Base-by-base conservation (phyloP, 106 monocot species). In the Platanthera guangdongensis region DNA sequence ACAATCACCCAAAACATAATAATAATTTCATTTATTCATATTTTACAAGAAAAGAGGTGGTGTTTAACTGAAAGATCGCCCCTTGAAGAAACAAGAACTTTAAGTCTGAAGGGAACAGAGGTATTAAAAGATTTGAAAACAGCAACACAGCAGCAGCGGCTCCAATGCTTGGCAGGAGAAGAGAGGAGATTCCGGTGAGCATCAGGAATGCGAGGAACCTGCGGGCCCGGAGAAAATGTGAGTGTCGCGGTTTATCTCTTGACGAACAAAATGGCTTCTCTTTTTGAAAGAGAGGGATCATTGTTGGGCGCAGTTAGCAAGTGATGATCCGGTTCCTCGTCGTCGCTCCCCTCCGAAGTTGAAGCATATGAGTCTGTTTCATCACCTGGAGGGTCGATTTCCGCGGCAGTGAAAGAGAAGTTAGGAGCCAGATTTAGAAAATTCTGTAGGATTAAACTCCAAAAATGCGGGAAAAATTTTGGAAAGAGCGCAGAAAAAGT, bases 301-400 rank as follows among this genome's bases (percentile, higher is more conserved):
- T 57, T 71, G 74, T 52, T 76, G 57, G 72, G 12, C 16, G 22
- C 57, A 7, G 21, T 57, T 70, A 84, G 51, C 48, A 88, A 63
- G 50, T 85, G 80, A 70, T 80, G 83, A 70, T 81, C 80, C 46
- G 47, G 46, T 46, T 77, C 74, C 54, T 86, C 86, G 15, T 78
- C 88, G 15, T 88, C 88, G 12, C 71, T 83, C 47, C 49, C 81
- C 7, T 76, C 81, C 22, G 75, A 22, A 0, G 71, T 82, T 60
- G 85, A 83, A 19, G 76, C 75, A 51, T 72, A 8, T 48, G 88
- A 86, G 14, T 78, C 82, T 51, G 83, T 81, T n/a, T 78, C 84
- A 80, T 80, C 85, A 55, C 51, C 51, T 72, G 4, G 51, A 8
- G 18, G 0, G 4, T 39, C 13, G 5, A 16, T 71, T 48, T 48